phyloP scores from a whole-genome alignment of 2,329 filamentous ascomycete genomes.

The Ilyonectria destructans region DNA sequence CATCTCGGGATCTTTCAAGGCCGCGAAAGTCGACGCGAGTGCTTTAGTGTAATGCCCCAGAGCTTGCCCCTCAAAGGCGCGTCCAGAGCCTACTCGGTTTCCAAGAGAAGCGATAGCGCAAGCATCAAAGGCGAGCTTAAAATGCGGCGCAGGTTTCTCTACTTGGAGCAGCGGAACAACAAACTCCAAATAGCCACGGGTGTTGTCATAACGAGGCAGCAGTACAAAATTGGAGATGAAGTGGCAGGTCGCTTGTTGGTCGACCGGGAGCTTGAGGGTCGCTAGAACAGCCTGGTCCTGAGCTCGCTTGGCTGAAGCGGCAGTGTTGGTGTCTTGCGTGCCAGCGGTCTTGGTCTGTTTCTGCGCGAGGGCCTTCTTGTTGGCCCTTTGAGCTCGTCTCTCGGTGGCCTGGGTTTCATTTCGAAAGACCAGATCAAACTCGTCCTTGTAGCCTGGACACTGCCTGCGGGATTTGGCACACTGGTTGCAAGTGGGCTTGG shows the following conservation, averaged over 20 bases:
- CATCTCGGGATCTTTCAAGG: slow-evolving; percentile 66
- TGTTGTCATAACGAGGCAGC: slow-evolving; percentile 65
- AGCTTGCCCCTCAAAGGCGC: slow-evolving; percentile 58
- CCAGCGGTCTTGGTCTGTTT: slow-evolving; percentile 52
- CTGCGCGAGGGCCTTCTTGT: slow-evolving; percentile 62
- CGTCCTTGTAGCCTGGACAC: slow-evolving; percentile 79
- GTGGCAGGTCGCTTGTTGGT: slow-evolving; percentile 71
- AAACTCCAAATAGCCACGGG: slow-evolving; percentile 73
- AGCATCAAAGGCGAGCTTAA: slow-evolving; percentile 72
- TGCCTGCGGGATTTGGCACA: slow-evolving; percentile 75
- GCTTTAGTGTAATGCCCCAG: slow-evolving; percentile 71
- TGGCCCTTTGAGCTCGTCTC: slow-evolving; percentile 72
- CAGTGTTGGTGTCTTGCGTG: slow-evolving; percentile 29
- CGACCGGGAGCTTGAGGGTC: slow-evolving; percentile 64
- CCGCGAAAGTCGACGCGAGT: slow-evolving; percentile 66
- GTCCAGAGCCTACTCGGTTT: slow-evolving; percentile 62
- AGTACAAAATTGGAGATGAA: slow-evolving; percentile 76
- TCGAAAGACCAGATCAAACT: slow-evolving; percentile 81
- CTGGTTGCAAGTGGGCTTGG: slow-evolving; percentile 76
- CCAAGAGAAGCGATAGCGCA: slow-evolving; percentile 72
- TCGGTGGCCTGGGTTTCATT: slow-evolving; percentile 81
- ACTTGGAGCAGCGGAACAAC: slow-evolving; percentile 69
- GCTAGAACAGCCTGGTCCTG: slow-evolving; percentile 48
- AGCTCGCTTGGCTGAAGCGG: slow-evolving; percentile 35
- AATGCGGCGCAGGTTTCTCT: slow-evolving; percentile 62